Conservation (phyloP, 31 red algal genomes). For the Pterothamnion heteromorphum region DNA sequence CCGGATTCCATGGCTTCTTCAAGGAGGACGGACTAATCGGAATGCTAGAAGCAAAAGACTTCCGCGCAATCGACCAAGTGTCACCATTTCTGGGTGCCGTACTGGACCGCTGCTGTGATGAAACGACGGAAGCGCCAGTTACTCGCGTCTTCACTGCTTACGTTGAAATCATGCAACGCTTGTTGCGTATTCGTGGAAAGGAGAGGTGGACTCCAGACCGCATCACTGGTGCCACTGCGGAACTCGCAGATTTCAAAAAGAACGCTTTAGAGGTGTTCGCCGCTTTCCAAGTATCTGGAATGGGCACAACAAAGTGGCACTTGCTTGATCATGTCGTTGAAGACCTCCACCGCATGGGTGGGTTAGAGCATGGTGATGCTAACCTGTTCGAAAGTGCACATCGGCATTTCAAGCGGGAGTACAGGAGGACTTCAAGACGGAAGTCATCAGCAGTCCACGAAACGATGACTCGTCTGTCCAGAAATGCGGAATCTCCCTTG, state of each 20-base stretch:
- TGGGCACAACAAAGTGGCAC: constrained; percentile 28
- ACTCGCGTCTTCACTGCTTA: neutral
- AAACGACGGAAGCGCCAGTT: neutral
- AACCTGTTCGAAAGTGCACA: constrained; percentile 14
- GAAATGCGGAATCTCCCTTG: too few relatives aligned
- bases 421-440: neutral
- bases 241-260: neutral
- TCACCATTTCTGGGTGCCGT: too few relatives aligned
- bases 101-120: neutral
- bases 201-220: neutral
- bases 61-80: too few relatives aligned
- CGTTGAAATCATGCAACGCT: neutral
- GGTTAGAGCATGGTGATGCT: constrained; percentile 8
- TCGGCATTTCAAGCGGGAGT: constrained; percentile 28
- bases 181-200: neutral
- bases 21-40: too few relatives aligned
- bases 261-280: neutral
- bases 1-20: too few relatives aligned
- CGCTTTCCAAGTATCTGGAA: constrained; percentile 11
- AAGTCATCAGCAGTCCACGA: neutral
- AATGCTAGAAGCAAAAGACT: too few relatives aligned
- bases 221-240: neutral
- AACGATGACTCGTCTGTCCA: too few relatives aligned
- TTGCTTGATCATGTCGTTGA: constrained; percentile 21
- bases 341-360: neutral